Base-by-base conservation (phyloP, 441 rosid genomes). In the Dalechampia spathulata region DNA sequence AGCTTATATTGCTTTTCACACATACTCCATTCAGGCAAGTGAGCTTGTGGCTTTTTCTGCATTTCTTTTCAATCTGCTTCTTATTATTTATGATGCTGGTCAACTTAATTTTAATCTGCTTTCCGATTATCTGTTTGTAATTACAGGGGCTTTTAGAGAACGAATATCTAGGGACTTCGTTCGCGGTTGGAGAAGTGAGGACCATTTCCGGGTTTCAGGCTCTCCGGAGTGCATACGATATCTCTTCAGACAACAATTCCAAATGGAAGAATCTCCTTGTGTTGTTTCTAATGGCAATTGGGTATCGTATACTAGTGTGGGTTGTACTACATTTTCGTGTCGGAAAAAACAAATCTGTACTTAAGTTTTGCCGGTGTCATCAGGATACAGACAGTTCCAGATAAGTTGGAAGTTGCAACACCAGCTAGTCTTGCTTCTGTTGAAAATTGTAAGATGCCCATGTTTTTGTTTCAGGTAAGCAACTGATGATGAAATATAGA, bases 111-210 rank as follows among this genome's bases (percentile, higher is more conserved):
- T 30, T 30, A 30, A 3, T 30, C 8, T 30, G 8, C 8, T 30
- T 30, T 30, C 5, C 8, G 34, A 8, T 53, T 8, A 10, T 41
- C 20, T 12, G 20, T 38, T 20, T 52, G 0, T 0, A 44, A 51
- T 67, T 67, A 50, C 57, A 93, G 97, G 99, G 97, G 36, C 81
- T 90, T 61, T 52, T 94, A 76, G 99, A 90, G 80, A 93, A 93
- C 21, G 99, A 93, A 77, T 93, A 85, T 69, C 77, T 93, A 0
- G 90, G 83, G 39, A 77, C 89, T 43, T 77, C 88, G 22, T 90
- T 78, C 60, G 96, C 96, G 0, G 94, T 94, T 8, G 99, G 99
- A 58, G 86, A 87, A 72, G 96, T 90, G 42, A 81, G 97, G 71
- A 85, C 89, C 34, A 90, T 93, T 63, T 78, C 97, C 0, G 99